A percentile compares a stretch with the other conserved stretches of the same genome.
Conservation (phyloP, 805 yeast species). For the Ogataea ramenticola region DNA sequence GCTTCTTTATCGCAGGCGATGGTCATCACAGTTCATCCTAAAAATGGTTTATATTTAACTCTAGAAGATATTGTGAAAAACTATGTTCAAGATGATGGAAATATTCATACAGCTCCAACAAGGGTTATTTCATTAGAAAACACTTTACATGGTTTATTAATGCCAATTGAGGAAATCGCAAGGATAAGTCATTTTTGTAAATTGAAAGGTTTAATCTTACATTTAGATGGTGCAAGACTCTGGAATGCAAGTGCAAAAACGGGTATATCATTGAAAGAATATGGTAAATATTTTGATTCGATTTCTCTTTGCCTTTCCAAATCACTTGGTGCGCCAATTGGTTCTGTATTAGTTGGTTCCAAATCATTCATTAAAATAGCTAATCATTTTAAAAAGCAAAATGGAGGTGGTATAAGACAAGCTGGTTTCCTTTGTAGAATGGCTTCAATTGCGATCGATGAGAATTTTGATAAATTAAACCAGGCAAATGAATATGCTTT, state of each 20-base stretch:
- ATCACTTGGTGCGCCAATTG: conserved; percentile 90
- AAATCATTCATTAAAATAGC: conserved; percentile 55
- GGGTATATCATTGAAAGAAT: conserved; percentile 60
- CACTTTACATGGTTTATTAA: conserved; percentile 76
- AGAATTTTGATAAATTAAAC: conserved; percentile 54
- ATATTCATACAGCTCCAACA: conserved; percentile 86
- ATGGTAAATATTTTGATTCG: conserved; percentile 76
- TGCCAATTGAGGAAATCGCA: conserved; percentile 72
- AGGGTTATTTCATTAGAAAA: conserved; percentile 79
- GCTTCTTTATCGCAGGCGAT: conserved; percentile 87
- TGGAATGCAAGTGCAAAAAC: conserved; percentile 85
- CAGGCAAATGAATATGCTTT: conserved; percentile 45
- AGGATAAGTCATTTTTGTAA: conserved; percentile 67
- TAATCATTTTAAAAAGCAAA: conserved; percentile 82
- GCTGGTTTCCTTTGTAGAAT: conserved; percentile 74
- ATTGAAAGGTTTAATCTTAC: conserved; percentile 51
- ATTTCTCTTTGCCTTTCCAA: conserved; percentile 85
- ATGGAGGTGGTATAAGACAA: conserved; percentile 92
- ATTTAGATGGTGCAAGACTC: conserved; percentile 92
- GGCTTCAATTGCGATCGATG: conserved; percentile 74
- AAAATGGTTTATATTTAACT: conserved; percentile 70
- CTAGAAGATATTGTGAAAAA: conserved; percentile 67
- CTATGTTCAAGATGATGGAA: conserved; percentile 65
- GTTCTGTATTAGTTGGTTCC: conserved; percentile 76
- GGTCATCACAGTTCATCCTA: conserved; percentile 78